Evolutionary conservation across 768 basidiomycete species (phyloP), one percentile per base, ranked within the genome.

Genomic region (Russula emetica): DNA sequence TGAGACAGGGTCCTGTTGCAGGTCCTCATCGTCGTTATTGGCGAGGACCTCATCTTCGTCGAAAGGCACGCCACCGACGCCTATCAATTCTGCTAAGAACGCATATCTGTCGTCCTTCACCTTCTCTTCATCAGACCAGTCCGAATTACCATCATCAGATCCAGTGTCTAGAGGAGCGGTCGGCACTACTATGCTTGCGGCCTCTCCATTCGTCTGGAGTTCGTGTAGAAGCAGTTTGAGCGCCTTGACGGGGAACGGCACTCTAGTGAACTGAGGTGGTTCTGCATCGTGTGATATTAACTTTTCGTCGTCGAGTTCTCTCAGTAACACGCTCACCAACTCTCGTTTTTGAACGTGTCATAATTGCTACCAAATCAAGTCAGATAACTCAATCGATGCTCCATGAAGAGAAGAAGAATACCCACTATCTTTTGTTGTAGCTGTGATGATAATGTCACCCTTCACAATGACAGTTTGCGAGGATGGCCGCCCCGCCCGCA

Each of bases 331-430:
- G 75, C 88, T 74, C 76, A 97, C 95, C 88, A 68, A 79, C 81
- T 77, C 86, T 91, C 56, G 97, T 92, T 70, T 85, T 82, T 36
- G 96, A 96, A 66, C 97, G 85, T 54, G 97, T 98, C 91, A 98
- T 93, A 74, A 98, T 98, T 70, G 93, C 94, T 96, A 22, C 14
- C 24, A 3, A 14, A 24, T 9, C 1, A 26, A 50, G n/a, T 55
- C 45, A 62, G 45, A 36, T 40, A 20, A 16, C 24, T 28, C 34
- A 22, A 44, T 28, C 18, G 24, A 40, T 44, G 22, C 51, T 38
- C 57, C 40, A 50, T 60, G 59, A 28, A 18, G 8, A 18, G 14
- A n/a, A 18, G 14, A n/a, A n/a, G 0, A 16, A 34, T 1, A 75
- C 89, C 79, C 74, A 94, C 93, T 88, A 74, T 95, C 82, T 68